phyloP scores from a whole-genome alignment of 306 rosid genomes.

The Rosa persica region DNA sequence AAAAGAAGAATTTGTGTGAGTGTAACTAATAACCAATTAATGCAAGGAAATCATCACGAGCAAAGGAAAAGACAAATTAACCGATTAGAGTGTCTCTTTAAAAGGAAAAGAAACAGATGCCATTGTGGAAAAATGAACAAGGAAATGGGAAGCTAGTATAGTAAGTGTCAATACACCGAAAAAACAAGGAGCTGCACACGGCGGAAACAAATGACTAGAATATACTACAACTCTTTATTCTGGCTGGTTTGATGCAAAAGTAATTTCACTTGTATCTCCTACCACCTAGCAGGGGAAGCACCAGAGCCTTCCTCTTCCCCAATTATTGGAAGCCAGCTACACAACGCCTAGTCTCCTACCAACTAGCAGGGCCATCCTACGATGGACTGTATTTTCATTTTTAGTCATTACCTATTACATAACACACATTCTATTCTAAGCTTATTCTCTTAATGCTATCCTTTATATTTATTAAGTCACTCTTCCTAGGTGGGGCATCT shows the following conservation, averaged over 20 bases:
- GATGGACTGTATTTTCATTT: background rate
- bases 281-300: background rate
- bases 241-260: background rate
- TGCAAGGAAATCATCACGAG: background rate
- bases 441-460: background rate
- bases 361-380: background rate
- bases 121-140: background rate
- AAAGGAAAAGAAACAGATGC: background rate
- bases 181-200: background rate
- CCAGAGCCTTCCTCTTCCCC: background rate
- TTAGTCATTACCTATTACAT: too few species aligned
- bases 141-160: background rate
- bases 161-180: background rate
- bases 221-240: background rate
- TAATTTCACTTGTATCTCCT: background rate
- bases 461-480: background rate
- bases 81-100: too few species aligned
- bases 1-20: background rate
- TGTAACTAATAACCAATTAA: background rate
- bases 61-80: background rate
- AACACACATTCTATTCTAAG: background rate
- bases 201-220: background rate
- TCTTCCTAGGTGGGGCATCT: background rate
- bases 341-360: background rate
- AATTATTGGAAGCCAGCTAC: background rate